A percentile compares a stretch with the other conserved stretches of the same genome.
phyloP scores from a whole-genome alignment of 176 grass and related monocot genomes.

The Chloris gayana region DNA sequence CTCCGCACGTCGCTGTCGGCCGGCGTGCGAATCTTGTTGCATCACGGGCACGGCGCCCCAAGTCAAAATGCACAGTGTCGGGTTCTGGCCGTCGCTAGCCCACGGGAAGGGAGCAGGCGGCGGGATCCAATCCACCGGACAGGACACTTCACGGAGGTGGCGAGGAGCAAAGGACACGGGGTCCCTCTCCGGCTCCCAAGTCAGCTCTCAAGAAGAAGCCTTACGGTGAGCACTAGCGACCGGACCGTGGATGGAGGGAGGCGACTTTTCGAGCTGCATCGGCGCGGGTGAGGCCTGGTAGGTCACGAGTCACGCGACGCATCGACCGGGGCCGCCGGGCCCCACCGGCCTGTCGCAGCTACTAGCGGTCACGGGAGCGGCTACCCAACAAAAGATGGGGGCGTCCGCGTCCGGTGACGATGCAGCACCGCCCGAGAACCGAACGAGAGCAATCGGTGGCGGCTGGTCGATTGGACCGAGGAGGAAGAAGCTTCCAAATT shows the following conservation, averaged over 20 bases:
- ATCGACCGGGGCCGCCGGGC: too few species aligned
- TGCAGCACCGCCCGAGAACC: too few species aligned
- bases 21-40: background rate
- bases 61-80: slow-evolving; percentile 18
- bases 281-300: too few species aligned
- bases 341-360: background rate
- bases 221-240: too few species aligned
- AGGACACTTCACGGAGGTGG: background rate
- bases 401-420: too few species aligned
- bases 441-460: background rate
- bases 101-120: background rate
- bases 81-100: background rate
- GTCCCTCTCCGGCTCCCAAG: background rate
- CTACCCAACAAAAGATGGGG: background rate
- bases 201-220: too few species aligned
- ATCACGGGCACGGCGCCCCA: background rate
- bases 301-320: too few species aligned
- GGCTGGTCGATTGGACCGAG: too few species aligned
- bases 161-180: background rate
- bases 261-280: too few species aligned
- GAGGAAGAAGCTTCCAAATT: too few species aligned
- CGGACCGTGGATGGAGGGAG: too few species aligned
- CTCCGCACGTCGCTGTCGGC: background rate
- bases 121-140: background rate
- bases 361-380: background rate